A percentile compares a stretch with the other conserved stretches of the same genome.
Evolutionary conservation across 169 alveolate genomes (phyloP).

Genomic region (Babesia ovata): DNA sequence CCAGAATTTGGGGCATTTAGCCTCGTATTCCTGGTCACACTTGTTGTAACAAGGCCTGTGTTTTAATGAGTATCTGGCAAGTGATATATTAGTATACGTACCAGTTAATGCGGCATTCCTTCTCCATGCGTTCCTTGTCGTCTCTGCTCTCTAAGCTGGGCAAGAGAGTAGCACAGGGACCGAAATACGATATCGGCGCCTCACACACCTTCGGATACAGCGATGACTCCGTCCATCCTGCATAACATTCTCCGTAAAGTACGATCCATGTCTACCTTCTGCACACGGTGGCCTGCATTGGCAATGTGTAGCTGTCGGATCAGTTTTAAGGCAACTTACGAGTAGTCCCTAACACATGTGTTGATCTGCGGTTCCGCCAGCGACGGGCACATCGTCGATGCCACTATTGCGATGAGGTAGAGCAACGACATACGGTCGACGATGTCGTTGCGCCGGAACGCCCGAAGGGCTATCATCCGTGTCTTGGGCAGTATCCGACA

Average conservation of each 20-base stretch:
- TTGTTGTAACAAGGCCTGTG: slow-evolving; percentile 42
- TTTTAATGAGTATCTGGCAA: not conserved
- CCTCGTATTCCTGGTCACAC: slow-evolving; percentile 17
- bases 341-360: slow-evolving; percentile 25
- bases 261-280: slow-evolving; percentile 25
- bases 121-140: slow-evolving; percentile 39
- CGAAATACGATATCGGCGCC: slow-evolving; percentile 53
- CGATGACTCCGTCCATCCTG: slow-evolving; percentile 54
- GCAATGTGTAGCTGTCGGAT: not conserved
- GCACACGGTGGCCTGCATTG: slow-evolving; percentile 35
- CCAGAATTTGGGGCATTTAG: slow-evolving; percentile 58
- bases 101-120: slow-evolving; percentile 52
- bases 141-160: slow-evolving; percentile 18
- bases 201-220: slow-evolving; percentile 25
- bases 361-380: not conserved
- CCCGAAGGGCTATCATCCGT: not conserved
- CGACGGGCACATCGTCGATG: not conserved
- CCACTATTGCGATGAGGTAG: slow-evolving; percentile 13
- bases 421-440: slow-evolving; percentile 5
- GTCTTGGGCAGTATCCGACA: not conserved
- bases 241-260: not conserved
- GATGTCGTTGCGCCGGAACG: slow-evolving; percentile 3
- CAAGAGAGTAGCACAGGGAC: slow-evolving; percentile 56
- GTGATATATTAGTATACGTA: not conserved
- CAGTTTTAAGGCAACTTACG: slow-evolving; percentile 16